Base-by-base conservation (phyloP, 1,139 yeast species). In the Waltiozyma solani region DNA sequence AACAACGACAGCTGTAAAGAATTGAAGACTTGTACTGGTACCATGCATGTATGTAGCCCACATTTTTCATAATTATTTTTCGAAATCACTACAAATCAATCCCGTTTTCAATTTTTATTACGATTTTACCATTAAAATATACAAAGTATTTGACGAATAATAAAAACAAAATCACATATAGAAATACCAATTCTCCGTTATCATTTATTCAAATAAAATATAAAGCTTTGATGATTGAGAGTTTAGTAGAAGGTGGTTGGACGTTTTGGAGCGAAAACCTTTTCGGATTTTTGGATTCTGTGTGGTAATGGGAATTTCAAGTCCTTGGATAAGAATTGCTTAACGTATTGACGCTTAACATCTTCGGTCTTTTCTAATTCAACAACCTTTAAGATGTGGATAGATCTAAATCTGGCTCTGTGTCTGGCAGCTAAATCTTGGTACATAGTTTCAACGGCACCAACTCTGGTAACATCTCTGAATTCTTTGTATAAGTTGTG, bases 401-500 rank as follows among this genome's bases (percentile, higher is more conserved):
- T 85, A 60, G 91, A 82, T 83, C 98, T 86, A 80, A 91, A 91
- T 80, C 99, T 87, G 66, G 98, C 93, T 83, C 98, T 87, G 95
- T 91, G 99, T 78, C 98, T 91, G 60, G 98, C 97, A 73, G 99
- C 99, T 82, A 91, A 84, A 73, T 93, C 98, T 73, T 85, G 91
- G 93, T 91, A 91, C 82, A 91, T 83, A 68, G 94, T 78, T 71
- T 85, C 95, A 66, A 91, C 97, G 60, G 98, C 98, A 70, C 87
- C 95, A 54, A 87, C 94, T 78, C 99, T 93, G 76, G 96, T 75
- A 61, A 89, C 95, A 63, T 91, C 98, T 76, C 98, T 89, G 93
- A 87, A 86, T 79, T 91, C 99, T 80, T 86, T 91, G 96, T 91
- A 91, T 97, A 91, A 91, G 94, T 91, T 91, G 94, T 93, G 98